Conservation (phyloP, 2,329 filamentous ascomycete species). For the Phialophora macrospora region DNA sequence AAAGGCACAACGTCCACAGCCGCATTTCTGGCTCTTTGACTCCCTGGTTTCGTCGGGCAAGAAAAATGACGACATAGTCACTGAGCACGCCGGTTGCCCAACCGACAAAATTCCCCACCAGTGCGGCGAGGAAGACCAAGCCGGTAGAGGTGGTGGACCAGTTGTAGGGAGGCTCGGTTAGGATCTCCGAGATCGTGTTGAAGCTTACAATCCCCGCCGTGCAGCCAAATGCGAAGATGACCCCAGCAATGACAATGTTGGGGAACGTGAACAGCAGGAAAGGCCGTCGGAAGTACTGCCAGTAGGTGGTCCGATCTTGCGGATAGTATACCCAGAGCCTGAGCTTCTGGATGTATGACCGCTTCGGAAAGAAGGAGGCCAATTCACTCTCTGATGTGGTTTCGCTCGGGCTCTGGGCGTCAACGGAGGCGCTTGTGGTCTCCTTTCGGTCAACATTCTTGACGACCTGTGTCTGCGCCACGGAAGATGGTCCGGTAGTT, state of each 20-base stretch:
- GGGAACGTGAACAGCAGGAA: conserved; percentile 49
- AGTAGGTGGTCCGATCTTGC: conserved; percentile 46
- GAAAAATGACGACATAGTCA: conserved; percentile 37
- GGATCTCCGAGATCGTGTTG: conserved; percentile 42
- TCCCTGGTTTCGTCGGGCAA: conserved; percentile 37
- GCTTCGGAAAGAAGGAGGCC: conserved; percentile 33
- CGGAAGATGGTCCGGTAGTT: conserved; percentile 29
- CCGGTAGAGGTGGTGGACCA: conserved; percentile 42
- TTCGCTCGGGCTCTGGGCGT: conserved; percentile 19
- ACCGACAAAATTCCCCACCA: conserved; percentile 40
- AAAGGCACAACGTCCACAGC: conserved; percentile 40
- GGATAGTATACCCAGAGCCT: conserved; percentile 32
- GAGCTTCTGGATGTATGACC: conserved; percentile 40
- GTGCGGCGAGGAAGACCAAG: conserved; percentile 40
- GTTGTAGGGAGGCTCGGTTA: conserved; percentile 41
- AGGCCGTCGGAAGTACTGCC: conserved; percentile 49
- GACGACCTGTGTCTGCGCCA: neutral
- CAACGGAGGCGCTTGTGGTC: conserved; percentile 7
- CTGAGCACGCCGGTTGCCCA: conserved; percentile 37
- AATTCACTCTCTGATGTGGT: conserved; percentile 39
- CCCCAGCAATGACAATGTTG: conserved; percentile 48
- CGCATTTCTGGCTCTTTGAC: conserved; percentile 40
- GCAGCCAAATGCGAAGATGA: conserved; percentile 50
- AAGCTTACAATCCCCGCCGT: conserved; percentile 50
- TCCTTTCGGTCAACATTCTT: conserved; percentile 9